phyloP scores from a whole-genome alignment of 331 rosid species.

The Malus hybrid region DNA sequence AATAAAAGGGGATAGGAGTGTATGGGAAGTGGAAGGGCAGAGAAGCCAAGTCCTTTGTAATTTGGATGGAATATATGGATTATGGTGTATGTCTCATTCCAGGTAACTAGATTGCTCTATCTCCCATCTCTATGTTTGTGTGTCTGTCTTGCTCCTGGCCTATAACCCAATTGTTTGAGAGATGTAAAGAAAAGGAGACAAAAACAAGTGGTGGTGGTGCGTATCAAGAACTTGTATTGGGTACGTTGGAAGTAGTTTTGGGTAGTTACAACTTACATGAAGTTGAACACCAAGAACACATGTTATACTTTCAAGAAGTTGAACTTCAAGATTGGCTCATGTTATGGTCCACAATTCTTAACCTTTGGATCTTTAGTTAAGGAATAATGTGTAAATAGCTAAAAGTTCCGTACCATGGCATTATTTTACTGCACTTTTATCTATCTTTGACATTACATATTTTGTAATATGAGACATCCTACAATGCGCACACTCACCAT shows the following conservation, averaged over 20 bases:
- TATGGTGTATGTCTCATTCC: not conserved
- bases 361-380: no score
- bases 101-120: not conserved
- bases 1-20: no score
- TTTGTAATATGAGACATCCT: no score
- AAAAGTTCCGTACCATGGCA: no score
- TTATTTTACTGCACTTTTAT: no score
- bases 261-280: not conserved
- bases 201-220: not conserved
- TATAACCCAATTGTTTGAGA: not conserved
- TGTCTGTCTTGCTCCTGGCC: not conserved
- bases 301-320: not conserved
- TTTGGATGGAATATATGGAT: not conserved
- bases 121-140: no score
- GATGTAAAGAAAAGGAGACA: not conserved
- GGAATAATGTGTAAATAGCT: no score
- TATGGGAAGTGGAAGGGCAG: no score
- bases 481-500: no score
- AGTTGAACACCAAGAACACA: not conserved
- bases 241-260: not conserved
- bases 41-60: not conserved
- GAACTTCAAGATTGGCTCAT: no score
- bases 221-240: not conserved
- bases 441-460: no score
- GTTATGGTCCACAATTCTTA: no score